Evolutionary conservation across 441 rosid genomes (phyloP).

Genomic region (Croton laevigatus): DNA sequence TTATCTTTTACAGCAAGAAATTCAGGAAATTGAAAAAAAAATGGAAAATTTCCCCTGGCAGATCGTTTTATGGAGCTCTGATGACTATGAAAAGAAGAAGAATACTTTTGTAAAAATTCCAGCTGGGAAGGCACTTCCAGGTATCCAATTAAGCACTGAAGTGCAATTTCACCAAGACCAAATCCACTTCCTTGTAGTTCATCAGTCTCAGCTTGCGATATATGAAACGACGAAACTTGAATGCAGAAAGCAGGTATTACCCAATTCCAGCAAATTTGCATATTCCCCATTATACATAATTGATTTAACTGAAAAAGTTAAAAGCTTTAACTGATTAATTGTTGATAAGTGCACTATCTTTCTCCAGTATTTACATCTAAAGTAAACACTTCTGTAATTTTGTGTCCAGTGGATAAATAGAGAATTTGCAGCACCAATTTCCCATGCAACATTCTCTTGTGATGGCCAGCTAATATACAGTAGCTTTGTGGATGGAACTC

Average conservation of each 20-base stretch:
- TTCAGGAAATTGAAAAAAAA: background rate
- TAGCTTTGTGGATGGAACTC: constrained; percentile 47
- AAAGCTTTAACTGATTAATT: background rate
- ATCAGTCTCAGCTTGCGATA: constrained; percentile 46
- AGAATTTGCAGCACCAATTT: constrained; percentile 39
- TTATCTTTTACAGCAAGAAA: constrained; percentile 2
- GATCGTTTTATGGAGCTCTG: constrained; percentile 55
- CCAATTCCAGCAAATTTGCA: background rate
- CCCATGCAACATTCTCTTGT: constrained; percentile 57
- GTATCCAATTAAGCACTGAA: constrained; percentile 37
- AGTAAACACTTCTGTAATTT: background rate
- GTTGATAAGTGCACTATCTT: background rate
- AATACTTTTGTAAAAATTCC: constrained; percentile 41
- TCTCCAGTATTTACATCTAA: background rate
- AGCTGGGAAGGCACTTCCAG: constrained; percentile 30
- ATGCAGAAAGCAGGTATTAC: constrained; percentile 39
- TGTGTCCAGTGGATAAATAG: constrained; percentile 40
- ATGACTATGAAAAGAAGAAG: constrained; percentile 48
- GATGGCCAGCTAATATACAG: constrained; percentile 53
- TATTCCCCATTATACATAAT: background rate
- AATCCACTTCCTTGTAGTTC: constrained; percentile 44
- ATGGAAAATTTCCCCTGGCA: constrained; percentile 7
- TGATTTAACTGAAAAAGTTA: background rate
- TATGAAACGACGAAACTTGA: constrained; percentile 45
- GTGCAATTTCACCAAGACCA: constrained; percentile 60